Conservation (phyloP, 441 rosid species). For the Populus trichocarpa region DNA sequence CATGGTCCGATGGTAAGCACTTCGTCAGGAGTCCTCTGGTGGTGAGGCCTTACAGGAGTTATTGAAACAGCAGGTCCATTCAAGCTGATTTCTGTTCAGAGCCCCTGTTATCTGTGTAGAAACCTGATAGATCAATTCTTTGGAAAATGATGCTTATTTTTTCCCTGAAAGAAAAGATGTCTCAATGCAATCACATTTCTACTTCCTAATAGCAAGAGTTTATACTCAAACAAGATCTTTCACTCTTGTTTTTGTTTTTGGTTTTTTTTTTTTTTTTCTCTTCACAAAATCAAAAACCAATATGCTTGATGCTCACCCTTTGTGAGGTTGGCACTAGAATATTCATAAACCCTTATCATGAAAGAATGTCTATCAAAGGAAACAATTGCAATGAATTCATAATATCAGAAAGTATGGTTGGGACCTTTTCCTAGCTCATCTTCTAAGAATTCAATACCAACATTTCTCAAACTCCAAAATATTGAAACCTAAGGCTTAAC, state of each 20-base stretch:
- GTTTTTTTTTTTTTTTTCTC: no score
- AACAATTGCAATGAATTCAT: no score
- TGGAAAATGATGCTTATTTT: not conserved
- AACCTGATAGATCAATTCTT: not conserved
- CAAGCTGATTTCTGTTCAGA: not conserved
- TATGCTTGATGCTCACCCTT: no score
- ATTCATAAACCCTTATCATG: no score
- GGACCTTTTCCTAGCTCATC: no score
- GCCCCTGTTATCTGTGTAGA: not conserved
- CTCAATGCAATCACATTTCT: not conserved
- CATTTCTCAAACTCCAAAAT: no score
- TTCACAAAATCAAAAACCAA: no score
- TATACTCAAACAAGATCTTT: not conserved
- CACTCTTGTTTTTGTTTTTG: not conserved
- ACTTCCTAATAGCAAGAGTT: not conserved
- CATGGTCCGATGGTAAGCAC: constrained; percentile 60
- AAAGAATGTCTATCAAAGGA: no score
- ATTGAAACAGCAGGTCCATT: not conserved
- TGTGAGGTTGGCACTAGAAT: no score
- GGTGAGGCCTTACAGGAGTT: not conserved
- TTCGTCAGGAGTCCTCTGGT: constrained; percentile 59
- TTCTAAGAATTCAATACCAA: no score
- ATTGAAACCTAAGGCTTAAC: no score
- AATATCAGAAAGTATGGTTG: no score
- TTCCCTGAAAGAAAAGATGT: not conserved